Conservation (phyloP, 805 yeast genomes). For the Candida xyloterini region DNA sequence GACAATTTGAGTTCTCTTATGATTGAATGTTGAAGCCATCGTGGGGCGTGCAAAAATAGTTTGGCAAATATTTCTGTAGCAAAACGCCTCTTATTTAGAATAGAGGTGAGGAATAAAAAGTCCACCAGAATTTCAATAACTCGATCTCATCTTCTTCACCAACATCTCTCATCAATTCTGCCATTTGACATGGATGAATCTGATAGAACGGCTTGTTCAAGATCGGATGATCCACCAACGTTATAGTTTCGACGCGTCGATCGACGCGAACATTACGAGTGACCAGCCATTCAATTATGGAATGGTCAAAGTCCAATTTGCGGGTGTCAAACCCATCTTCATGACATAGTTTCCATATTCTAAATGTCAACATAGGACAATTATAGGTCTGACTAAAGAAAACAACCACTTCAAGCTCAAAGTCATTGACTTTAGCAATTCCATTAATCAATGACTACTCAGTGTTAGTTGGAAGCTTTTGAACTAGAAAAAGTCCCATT, state of each 20-base stretch:
- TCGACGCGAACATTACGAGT: conserved; percentile 3
- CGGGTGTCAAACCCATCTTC: conserved; percentile 7
- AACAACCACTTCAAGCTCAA: conserved; percentile 10
- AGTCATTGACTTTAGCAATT: not conserved
- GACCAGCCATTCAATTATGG: conserved; percentile 1
- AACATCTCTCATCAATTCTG: conserved; percentile 22
- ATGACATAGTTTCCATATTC: conserved; percentile 5
- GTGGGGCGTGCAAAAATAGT: conserved; percentile 4
- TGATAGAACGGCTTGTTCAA: conserved; percentile 20
- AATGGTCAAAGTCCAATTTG: conserved; percentile 14
- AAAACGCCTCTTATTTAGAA: conserved; percentile 1
- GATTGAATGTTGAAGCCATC: conserved; percentile 50
- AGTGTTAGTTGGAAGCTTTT: not conserved
- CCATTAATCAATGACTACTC: not conserved
- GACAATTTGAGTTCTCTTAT: conserved; percentile 65
- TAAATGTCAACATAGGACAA: conserved; percentile 19
- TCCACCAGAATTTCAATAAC: conserved; percentile 31
- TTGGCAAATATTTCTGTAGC: not conserved
- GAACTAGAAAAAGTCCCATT: too few species aligned
- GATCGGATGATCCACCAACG: conserved; percentile 13
- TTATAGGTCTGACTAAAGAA: conserved; percentile 12
- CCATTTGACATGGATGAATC: conserved; percentile 43
- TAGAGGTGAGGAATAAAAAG: conserved; percentile 17
- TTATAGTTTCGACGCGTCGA: conserved; percentile 10
- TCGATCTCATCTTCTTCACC: conserved; percentile 6